These are phyloP conservation scores for Kodamaea fungicola DNA, from an alignment of 1,139 yeast species.

Conservation along the genomic window DNA sequence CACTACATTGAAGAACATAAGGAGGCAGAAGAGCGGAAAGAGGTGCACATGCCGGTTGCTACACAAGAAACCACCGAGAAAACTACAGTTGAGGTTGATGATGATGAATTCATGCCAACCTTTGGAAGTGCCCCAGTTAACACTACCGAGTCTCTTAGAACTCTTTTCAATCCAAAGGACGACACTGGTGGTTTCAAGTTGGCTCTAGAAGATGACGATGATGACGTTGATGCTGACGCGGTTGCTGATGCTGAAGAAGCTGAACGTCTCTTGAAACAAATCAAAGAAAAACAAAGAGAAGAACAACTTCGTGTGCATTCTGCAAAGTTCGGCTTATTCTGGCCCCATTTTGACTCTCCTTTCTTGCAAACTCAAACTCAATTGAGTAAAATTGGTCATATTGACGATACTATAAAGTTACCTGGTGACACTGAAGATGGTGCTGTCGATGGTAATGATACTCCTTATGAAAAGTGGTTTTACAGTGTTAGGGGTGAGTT, in stretches of 20 bases:
- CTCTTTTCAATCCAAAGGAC: constrained; percentile 52
- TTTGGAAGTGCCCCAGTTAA: constrained; percentile 38
- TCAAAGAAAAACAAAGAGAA: constrained; percentile 29
- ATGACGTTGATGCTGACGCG: constrained; percentile 29
- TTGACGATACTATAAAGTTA: constrained; percentile 22
- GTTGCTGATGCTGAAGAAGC: constrained; percentile 21
- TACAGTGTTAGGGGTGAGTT: constrained; percentile 81
- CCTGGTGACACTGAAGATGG: constrained; percentile 35
- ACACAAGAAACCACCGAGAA: background rate
- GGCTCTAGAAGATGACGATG: constrained; percentile 33
- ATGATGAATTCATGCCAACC: constrained; percentile 51
- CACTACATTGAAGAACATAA: constrained; percentile 27
- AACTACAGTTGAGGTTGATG: constrained; percentile 13
- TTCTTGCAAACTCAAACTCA: constrained; percentile 83
- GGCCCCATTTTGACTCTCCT: constrained; percentile 81
- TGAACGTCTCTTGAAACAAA: constrained; percentile 26
- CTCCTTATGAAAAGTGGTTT: constrained; percentile 71
- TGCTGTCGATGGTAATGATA: constrained; percentile 36
- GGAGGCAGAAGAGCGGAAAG: constrained; percentile 6
- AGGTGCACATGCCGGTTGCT: no score
- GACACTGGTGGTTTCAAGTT: constrained; percentile 25
- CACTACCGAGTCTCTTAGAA: constrained; percentile 59
- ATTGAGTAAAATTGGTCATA: constrained; percentile 52
- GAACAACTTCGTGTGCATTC: constrained; percentile 12
- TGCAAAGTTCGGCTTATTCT: constrained; percentile 58